Evolutionary conservation across 202 grass and related monocot species (phyloP), one percentile per base, ranked within the genome.

Genomic region (Panicum virgatum): DNA sequence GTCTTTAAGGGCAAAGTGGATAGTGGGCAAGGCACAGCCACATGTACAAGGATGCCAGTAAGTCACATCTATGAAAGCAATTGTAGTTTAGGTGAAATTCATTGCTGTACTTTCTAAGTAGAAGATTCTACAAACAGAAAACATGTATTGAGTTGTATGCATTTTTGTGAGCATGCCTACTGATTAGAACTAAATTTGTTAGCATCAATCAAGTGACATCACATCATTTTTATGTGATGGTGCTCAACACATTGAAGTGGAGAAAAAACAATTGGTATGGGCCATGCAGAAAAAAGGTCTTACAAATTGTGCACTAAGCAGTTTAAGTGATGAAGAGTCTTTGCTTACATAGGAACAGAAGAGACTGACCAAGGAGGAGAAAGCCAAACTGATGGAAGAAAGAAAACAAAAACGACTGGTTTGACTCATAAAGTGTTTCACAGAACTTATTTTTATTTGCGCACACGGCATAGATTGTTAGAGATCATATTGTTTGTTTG

Each of bases 401-500:
- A 83, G 52, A 76, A 92, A 86, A 72, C 69, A 54, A 73, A 83
- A 89, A 57, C 32, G n/a, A 27, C 63, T 87, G 86, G 92, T 94
- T 42, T 56, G 70, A 2, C 27, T 53, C 9, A 45, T 18, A 73
- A 83, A 80, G 9, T 50, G 37, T 88, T 77, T 59, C 43, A 25
- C 32, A 69, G 5, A 73, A 75, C 5, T 12, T 57, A 45, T 68
- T 18, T 79, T 43, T 76, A 29, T 60, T 19, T 6, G 19, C 26
- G 40, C 26, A 34, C 43, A 77, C 20, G 20, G 34, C 80, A 44
- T 14, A 60, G 56, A 62, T 54, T 79, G 47, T 80, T 48, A 64
- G 43, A 77, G 16, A 57, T 7, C 29, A 34, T 83, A 34, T 25
- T 69, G 9, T 60, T 88, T 81, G 40, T 67, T 84, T 36, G 16